Base-by-base conservation (phyloP, 2,329 filamentous ascomycete species). In the Diaporthe citriasiana region DNA sequence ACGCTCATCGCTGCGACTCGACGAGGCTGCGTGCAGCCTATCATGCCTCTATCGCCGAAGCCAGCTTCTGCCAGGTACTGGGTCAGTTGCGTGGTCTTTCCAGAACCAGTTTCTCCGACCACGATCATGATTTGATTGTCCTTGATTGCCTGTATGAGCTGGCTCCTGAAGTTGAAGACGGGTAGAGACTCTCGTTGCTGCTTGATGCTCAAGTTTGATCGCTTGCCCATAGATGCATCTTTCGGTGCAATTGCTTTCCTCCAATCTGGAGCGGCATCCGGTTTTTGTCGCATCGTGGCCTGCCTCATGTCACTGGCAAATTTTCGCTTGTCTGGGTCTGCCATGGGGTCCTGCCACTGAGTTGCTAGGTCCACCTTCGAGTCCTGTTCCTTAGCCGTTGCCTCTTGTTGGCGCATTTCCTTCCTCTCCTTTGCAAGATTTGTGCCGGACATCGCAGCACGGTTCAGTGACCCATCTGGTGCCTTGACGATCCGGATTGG, bases 291-390 rank as follows among this genome's bases (percentile, higher is more conserved):
- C 60, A 83, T 85, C 76, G 92, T 91, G 0, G 92, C 88, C 76
- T 90, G 93, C 71, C 94, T 90, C 66, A 98, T 82, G 77, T 98
- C 97, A 77, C 93, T 93, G 1, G 97, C 97, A 83, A 99, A 99
- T 77, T 97, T 93, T 72, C 93, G 90, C 81, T 95, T 91, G 77
- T 97, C 93, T 1, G 94, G 93, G 33, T 92, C 91, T 19, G 95
- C 93, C 95, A 99, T 98, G 0, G 97, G 97, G 82, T 99, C 97
- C 73, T 98, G 93, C 97, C 97, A 99, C 82, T 98, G 95, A 17
- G 94, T 91, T 70, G 93, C 91, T 4, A 99, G 86, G 79, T 98
- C 95, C 42, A 97, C 93, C 79, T 95, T 93, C 0, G 91, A 89
- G 76, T 94, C 91, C 75, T 97, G 91, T 30, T 95, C 93, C 85